A percentile compares a stretch with the other conserved stretches of the same genome.
These are phyloP conservation scores for Helianthus annuus DNA, from an alignment of 129 eudicot genomes.

Conservation along the genomic window DNA sequence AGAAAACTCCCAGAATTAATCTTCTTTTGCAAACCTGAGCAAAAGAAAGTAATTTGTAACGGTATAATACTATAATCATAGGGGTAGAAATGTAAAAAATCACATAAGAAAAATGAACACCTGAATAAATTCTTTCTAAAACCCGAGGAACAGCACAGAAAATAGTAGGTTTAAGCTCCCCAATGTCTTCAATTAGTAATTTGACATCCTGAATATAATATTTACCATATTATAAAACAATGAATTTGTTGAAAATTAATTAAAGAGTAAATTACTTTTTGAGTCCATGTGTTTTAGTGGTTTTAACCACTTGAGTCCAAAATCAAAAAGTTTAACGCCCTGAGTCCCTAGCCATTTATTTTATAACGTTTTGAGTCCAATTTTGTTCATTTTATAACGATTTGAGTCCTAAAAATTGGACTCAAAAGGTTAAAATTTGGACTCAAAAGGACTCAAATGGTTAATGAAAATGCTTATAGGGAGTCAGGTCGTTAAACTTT, in stretches of 20 bases:
- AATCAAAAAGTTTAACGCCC: too few species aligned
- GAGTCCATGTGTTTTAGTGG: too few species aligned
- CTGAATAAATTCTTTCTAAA: constrained; percentile 85
- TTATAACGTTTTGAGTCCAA: too few species aligned
- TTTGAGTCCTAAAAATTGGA: too few species aligned
- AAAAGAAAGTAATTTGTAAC: constrained; percentile 17
- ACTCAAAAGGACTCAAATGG: too few species aligned
- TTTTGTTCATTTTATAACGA: too few species aligned
- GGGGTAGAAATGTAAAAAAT: background rate
- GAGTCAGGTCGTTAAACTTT: too few species aligned
- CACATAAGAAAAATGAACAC: constrained; percentile 28
- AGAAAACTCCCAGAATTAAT: constrained; percentile 73
- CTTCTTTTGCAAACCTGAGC: constrained; percentile 81
- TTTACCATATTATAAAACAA: constrained; percentile 5
- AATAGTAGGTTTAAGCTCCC: constrained; percentile 79
- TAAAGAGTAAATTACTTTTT: too few species aligned
- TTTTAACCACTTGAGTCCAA: too few species aligned
- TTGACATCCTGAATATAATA: constrained; percentile 68
- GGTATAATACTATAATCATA: background rate
- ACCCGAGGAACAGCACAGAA: constrained; percentile 99
- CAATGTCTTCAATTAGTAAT: constrained; percentile 80
- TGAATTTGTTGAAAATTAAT: background rate
- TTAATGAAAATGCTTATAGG: too few species aligned
- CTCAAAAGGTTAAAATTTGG: too few species aligned
- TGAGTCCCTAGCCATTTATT: too few species aligned